Evolutionary conservation across 257 asterid genomes (phyloP), one percentile per base, ranked within the genome.

Genomic region (Datura wrightii): DNA sequence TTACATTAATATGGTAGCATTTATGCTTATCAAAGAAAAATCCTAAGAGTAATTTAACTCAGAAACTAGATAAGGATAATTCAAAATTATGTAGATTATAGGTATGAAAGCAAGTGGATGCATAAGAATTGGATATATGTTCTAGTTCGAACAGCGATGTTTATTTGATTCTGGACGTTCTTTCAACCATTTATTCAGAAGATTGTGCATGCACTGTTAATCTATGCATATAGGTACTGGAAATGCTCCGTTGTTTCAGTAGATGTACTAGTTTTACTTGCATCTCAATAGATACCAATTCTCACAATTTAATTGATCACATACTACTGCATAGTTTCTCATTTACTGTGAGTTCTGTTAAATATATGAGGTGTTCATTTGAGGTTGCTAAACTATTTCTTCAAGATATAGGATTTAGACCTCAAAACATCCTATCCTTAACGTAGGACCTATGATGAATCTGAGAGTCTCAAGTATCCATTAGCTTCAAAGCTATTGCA

Each of bases 161-260:
- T 10, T 42, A 46, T 42, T 1, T 6, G 80, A 50, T 72, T 72
- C 58, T 72, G 80, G 58, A 19, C 5, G 10, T 46, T 18, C 54
- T 44, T 69, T 7, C 2, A 42, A 19, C 37, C 0, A 19, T 44
- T 5, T 44, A 71, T 44, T 44, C 2, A 5, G n/a, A 46, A 10
- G 58, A 19, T 10, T 72, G 34, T 19, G 19, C 79, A 9, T 71
- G 2, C 53, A 42, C 5, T 42, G 55, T 3, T 42, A 71, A 2
- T 41, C 8, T n/a, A 5, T 72, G 80, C 4, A 6, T 10, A 6
- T 46, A 46, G 15, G 11, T 72, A 19, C 55, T 19, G 58, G 80
- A 72, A 72, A 72, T 44, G n/a, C 3, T 72, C 39, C 80, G 44
- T 44, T 72, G 10, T 72, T 72, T 72, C 58, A 46, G 19, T 72